phyloP scores from a whole-genome alignment of 129 eudicot genomes.

The Saposhnikovia divaricata region DNA sequence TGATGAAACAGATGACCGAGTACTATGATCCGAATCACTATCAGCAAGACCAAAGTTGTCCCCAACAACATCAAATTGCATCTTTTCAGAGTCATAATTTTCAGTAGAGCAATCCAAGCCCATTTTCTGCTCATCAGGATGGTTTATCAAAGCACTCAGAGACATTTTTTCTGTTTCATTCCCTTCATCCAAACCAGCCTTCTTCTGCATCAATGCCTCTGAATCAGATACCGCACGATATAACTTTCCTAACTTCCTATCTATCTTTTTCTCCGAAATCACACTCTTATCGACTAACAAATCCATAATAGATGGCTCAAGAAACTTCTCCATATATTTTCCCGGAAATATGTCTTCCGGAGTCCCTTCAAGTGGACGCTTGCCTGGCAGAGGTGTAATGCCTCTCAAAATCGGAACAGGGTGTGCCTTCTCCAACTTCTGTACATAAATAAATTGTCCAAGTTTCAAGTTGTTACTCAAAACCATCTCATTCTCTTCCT shows the following conservation, averaged over 20 bases:
- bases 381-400: slow-evolving; percentile 38
- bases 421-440: slow-evolving; percentile 18
- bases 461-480: slow-evolving; percentile 36
- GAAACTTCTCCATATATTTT: slow-evolving; percentile 16
- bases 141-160: slow-evolving; percentile 19
- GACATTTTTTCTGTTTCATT: slow-evolving; percentile 14
- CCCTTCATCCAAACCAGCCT: neutral
- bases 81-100: slow-evolving; percentile 15
- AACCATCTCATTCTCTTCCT: slow-evolving; percentile 43
- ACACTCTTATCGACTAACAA: slow-evolving; percentile 37
- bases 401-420: slow-evolving; percentile 45
- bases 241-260: slow-evolving; percentile 2
- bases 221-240: slow-evolving; percentile 26
- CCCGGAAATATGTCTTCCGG: slow-evolving; percentile 35
- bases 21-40: slow-evolving; percentile 35
- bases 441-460: slow-evolving; percentile 43
- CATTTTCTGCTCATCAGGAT: slow-evolving; percentile 6
- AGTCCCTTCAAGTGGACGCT: slow-evolving; percentile 38
- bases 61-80: slow-evolving; percentile 3
- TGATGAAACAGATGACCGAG: slow-evolving; percentile 22
- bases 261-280: slow-evolving; percentile 36
- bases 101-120: slow-evolving; percentile 5
- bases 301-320: slow-evolving; percentile 18
- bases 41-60: slow-evolving; percentile 16
- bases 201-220: slow-evolving; percentile 7